Evolutionary conservation across 2,329 filamentous ascomycete genomes (phyloP), one percentile per base, ranked within the genome.

Genomic region (Zymoseptoria crescenta): DNA sequence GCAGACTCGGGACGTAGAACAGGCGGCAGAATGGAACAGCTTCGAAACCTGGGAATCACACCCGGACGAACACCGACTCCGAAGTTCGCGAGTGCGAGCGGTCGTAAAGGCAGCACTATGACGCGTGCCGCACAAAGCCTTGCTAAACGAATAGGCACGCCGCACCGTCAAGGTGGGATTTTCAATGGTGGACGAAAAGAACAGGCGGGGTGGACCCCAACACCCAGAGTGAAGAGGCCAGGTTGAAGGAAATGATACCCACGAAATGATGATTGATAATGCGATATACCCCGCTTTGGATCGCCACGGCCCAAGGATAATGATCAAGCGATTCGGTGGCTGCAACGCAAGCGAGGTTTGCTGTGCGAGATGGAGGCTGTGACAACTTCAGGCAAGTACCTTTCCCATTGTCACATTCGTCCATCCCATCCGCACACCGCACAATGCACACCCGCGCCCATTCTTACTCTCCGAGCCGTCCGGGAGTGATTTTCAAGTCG

Each of bases 101-200:
- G 64, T 35, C 58, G 16, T 75, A 79, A 8, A 78, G 77, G 19
- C 77, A 77, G 48, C 20, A 63, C 57, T 4, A 74, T 92, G 70
- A 93, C 89, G 21, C 89, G 90, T 3, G 90, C 90, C 13, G 90
- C 87, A 2, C 83, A 86, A 71, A 80, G 85, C 61, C 74, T 91
- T 35, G 85, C 85, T 77, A 84, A 81, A 63, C 84, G 80, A 71
- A 83, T 89, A 64, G 81, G 76, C 48, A 78, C 70, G 20, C 73
- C 72, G 19, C 65, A 64, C 13, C 58, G 63, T 52, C 51, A 59
- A 28, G 60, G 58, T 50, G 59, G 60, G 2, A 60, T 61, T 21
- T 69, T 69, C 49, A 59, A 54, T 8, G 52, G 57, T 28, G 51
- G 50, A 20, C 45, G 56, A 10, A 35, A 41, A 30, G 29, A 56